Evolutionary conservation across 129 eudicot genomes (phyloP), one percentile per base, ranked within the genome.

Genomic region (carrot (Daucus carota)): DNA sequence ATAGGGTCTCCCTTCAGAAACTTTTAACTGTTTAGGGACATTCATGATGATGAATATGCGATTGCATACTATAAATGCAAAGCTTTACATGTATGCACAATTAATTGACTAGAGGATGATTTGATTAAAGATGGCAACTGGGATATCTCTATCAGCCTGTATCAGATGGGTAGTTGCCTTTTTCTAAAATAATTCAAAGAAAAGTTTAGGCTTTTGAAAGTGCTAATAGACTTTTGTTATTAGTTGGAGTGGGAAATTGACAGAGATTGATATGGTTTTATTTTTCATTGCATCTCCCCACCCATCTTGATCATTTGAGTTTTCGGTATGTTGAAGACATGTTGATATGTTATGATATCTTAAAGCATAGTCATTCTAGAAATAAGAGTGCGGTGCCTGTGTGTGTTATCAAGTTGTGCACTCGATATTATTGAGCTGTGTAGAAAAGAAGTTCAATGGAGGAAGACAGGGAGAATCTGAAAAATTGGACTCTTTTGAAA

Each of bases 201-300:
- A 67, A 67, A 34, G 43, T 32, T 32, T 32, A 32, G 43, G 42
- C 43, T 67, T 67, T 67, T 67, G 75, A 60, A 82, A 86, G 89
- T 81, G 88, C 81, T 79, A 84, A 75, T 84, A 75, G 87, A 80
- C 84, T 82, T 81, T 72, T 82, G 54, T 70, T 41, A 42, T 75
- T 70, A 71, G 80, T 43, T 77, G 78, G 76, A 75, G 81, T 83
- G 73, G 22, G 28, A 38, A 13, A 70, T 70, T 42, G 52, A 72
- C 24, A 26, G n/a, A 41, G 36, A 42, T 24, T 22, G 17, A 43
- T 71, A 34, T 43, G 75, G 40, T 70, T 48, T 70, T 38, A 70
- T 70, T 26, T 38, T 40, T 67, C 73, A 38, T 34, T 20, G 8
- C 73, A 38, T 69, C 32, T 69, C 73, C 47, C 48, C 73, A 70